phyloP scores from a whole-genome alignment of 371 early-diverging fungal genomes.

The Smittium culicis region DNA sequence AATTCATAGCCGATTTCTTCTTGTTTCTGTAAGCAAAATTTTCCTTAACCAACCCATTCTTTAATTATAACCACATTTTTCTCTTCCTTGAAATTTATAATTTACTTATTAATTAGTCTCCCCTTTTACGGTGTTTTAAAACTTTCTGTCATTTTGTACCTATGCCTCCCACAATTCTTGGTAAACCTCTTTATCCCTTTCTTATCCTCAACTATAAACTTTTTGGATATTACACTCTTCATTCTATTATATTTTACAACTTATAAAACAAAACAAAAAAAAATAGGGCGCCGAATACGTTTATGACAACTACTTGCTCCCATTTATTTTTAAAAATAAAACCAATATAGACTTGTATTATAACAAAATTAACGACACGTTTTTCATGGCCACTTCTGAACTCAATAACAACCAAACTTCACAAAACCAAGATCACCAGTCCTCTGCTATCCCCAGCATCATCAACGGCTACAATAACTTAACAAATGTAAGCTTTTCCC shows the following conservation, averaged over 20 bases:
- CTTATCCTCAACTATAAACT: too few species aligned
- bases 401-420: too few species aligned
- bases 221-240: too few species aligned
- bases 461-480: too few species aligned
- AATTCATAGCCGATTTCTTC: conserved; percentile 12
- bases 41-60: not conserved
- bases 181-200: not conserved
- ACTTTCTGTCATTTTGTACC: not conserved
- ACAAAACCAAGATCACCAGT: too few species aligned
- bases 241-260: too few species aligned
- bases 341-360: not conserved
- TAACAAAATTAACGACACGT: not conserved
- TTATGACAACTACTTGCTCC: not conserved
- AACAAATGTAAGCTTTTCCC: too few species aligned
- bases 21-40: conserved; percentile 5
- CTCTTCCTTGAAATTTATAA: not conserved
- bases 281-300: not conserved
- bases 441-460: too few species aligned
- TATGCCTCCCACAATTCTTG: not conserved
- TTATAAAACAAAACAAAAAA: too few species aligned
- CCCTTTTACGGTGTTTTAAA: not conserved
- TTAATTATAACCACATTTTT: too few species aligned
- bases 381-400: too few species aligned
- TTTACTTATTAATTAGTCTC: not conserved
- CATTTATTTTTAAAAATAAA: not conserved